Conservation (phyloP, 495 filamentous ascomycete genomes). For the Polyplosphaeria fusca region DNA sequence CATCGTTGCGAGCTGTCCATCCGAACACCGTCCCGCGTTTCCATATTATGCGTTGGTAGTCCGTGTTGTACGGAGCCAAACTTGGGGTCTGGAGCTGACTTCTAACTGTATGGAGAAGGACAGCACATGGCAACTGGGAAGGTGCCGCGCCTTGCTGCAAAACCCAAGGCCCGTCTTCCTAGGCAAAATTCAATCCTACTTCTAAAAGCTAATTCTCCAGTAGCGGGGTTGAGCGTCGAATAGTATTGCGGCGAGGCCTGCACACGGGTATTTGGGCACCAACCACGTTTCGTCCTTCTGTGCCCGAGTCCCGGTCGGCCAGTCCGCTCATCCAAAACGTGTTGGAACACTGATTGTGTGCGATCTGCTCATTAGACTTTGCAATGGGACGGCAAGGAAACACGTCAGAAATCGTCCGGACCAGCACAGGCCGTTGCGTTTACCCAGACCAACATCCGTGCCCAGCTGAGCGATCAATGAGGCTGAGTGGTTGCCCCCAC, state of each 20-base stretch:
- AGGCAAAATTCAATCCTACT: background rate
- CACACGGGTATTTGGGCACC: conserved; percentile 13
- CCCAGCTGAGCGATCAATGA: background rate
- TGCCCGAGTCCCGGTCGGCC: background rate
- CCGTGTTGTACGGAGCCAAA: background rate
- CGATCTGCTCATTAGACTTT: too few species aligned
- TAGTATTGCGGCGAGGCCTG: background rate
- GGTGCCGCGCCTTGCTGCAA: background rate
- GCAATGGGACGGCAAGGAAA: conserved; percentile 5
- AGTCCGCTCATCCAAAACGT: too few species aligned
- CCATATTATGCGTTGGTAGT: background rate
- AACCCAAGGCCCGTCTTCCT: background rate
- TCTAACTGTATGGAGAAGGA: background rate
- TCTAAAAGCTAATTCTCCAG: background rate
- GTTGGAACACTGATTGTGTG: too few species aligned
- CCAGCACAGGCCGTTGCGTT: background rate
- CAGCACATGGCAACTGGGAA: background rate
- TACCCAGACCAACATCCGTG: background rate
- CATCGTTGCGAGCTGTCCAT: background rate
- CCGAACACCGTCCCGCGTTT: background rate
- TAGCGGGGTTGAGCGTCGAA: background rate
- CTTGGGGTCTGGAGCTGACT: background rate
- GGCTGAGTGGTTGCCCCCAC: conserved; percentile 8
- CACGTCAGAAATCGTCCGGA: background rate
- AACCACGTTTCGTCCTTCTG: background rate